A percentile compares a stretch with the other conserved stretches of the same genome.
Evolutionary conservation across 345 rosid species (phyloP).

Genomic region (Aquilaria yunnanensis): DNA sequence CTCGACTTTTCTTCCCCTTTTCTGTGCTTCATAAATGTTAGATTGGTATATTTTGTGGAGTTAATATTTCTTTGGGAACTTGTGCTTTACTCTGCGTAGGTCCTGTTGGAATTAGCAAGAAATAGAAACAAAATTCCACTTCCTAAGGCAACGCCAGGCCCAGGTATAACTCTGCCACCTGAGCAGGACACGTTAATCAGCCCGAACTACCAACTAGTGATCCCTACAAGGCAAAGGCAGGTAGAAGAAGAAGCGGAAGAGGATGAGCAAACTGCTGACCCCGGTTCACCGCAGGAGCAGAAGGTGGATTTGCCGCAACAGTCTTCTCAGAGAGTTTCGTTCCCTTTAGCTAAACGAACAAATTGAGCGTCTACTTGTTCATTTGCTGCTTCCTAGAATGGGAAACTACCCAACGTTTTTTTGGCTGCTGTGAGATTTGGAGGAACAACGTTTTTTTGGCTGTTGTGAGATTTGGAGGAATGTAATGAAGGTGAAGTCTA

Average conservation of each 20-base stretch:
- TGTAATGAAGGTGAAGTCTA: too few relatives aligned
- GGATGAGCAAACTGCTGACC: slow-evolving; percentile 60
- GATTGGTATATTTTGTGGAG: too few relatives aligned
- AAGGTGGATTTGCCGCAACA: slow-evolving; percentile 34
- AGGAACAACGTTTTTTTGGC: too few relatives aligned
- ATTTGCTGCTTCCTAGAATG: too few relatives aligned
- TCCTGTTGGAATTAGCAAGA: slow-evolving; percentile 67
- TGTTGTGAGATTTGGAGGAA: too few relatives aligned
- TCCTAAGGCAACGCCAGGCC: slow-evolving; percentile 68
- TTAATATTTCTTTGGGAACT: too few relatives aligned
- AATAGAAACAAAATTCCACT: slow-evolving; percentile 81
- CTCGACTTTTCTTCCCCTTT: too few relatives aligned
- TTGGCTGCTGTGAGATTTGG: too few relatives aligned
- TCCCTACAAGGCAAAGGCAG: slow-evolving; percentile 49
- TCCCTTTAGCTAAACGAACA: slow-evolving; percentile 52
- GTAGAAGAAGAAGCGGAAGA: slow-evolving; percentile 67
- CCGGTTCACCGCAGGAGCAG: slow-evolving; percentile 42
- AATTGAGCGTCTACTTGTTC: slow-evolving; percentile 23
- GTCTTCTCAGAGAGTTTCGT: slow-evolving; percentile 63
- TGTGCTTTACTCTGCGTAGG: slow-evolving; percentile 25
- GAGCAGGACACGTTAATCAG: slow-evolving; percentile 74
- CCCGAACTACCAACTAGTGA: slow-evolving; percentile 73
- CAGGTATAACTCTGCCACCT: slow-evolving; percentile 76
- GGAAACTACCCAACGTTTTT: too few relatives aligned
- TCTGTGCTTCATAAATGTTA: too few relatives aligned